Evolutionary conservation across 2,329 filamentous ascomycete species (phyloP).

Genomic region (Aspergillus felis): DNA sequence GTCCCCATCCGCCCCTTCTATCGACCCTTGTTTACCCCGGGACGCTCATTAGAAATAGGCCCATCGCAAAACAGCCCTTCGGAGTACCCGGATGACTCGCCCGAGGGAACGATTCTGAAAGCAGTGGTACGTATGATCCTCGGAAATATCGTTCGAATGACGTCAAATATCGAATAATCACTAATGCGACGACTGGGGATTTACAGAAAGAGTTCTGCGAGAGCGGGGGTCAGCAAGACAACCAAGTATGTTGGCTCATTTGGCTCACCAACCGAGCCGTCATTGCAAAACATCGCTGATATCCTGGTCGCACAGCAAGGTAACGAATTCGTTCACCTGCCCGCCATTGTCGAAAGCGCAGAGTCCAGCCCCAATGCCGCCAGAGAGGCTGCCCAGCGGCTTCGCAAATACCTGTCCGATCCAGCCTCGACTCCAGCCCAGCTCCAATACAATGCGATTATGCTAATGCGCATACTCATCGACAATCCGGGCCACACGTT

Average conservation of each 20-base stretch:
- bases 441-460: constrained; percentile 91
- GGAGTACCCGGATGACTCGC: constrained; percentile 32
- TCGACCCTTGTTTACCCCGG: constrained; percentile 1
- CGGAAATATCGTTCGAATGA: neutral
- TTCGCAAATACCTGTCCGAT: constrained; percentile 76
- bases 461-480: constrained; percentile 86
- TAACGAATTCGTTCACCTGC: constrained; percentile 88
- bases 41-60: constrained; percentile 16
- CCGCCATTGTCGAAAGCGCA: constrained; percentile 88
- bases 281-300: neutral
- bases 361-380: constrained; percentile 88
- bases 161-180: neutral
- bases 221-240: constrained; percentile 57
- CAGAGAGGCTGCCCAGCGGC: constrained; percentile 71
- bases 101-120: constrained; percentile 36
- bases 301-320: constrained; percentile 48
- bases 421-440: constrained; percentile 63
- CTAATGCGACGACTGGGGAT: constrained; percentile 2
- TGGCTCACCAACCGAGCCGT: neutral
- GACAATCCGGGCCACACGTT: constrained; percentile 91
- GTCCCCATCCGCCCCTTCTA: constrained; percentile 9
- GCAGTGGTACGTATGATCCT: constrained; percentile 35
- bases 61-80: constrained; percentile 18
- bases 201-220: constrained; percentile 75
- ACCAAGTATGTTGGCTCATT: constrained; percentile 41